Conservation (phyloP, 2,329 filamentous ascomycete species). For the Trichoderma sp. region DNA sequence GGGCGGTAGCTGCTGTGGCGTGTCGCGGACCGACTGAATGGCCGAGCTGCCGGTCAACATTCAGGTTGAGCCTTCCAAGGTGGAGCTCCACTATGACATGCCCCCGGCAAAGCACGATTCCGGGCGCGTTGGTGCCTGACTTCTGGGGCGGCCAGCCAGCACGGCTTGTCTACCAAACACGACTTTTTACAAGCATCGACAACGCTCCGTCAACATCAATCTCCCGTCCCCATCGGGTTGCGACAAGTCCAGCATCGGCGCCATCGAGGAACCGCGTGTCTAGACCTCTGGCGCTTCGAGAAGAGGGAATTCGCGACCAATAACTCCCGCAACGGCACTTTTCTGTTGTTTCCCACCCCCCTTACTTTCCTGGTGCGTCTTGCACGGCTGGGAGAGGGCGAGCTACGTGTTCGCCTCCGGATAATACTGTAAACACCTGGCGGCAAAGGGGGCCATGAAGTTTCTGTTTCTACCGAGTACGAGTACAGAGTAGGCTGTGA, state of each 20-base stretch:
- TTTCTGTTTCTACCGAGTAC: conserved; percentile 20
- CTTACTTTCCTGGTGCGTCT: not conserved
- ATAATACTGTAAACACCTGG: conserved; percentile 40
- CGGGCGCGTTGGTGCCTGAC: conserved; percentile 36
- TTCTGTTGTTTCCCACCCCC: conserved; percentile 1
- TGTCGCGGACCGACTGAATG: conserved; percentile 27
- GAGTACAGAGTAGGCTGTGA: conserved; percentile 25
- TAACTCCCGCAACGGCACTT: conserved; percentile 22
- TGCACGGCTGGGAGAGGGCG: conserved; percentile 1
- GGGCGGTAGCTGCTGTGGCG: not conserved
- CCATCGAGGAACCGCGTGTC: conserved; percentile 30
- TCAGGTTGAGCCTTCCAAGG: not conserved
- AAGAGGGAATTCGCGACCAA: conserved; percentile 24
- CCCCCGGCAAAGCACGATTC: not conserved
- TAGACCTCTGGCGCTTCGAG: conserved; percentile 26
- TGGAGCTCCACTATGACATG: conserved; percentile 9
- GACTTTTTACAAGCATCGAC: conserved; percentile 35
- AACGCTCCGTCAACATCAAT: conserved; percentile 35
- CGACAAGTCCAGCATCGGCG: conserved; percentile 26
- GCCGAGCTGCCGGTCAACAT: not conserved
- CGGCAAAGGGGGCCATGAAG: conserved; percentile 28
- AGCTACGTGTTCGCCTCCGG: conserved; percentile 27
- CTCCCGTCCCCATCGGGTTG: conserved; percentile 29
- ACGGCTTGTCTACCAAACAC: conserved; percentile 24
- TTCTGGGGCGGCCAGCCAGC: conserved; percentile 30